Evolutionary conservation across 495 filamentous ascomycete genomes (phyloP).

Genomic region (Penicillium nucicola): DNA sequence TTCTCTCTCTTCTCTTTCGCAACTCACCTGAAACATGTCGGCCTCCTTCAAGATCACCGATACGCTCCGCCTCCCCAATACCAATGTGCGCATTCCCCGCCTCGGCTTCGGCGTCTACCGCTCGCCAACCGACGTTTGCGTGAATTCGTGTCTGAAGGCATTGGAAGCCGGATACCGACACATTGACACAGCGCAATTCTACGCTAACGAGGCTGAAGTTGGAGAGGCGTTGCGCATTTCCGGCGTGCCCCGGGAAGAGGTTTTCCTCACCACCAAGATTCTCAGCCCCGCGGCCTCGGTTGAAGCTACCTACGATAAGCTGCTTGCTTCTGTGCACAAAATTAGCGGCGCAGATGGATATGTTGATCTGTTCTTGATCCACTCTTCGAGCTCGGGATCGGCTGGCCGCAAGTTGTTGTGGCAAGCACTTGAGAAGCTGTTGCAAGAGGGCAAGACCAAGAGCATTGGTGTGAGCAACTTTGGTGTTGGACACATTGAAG

Average conservation of each 20-base stretch:
- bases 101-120: conserved; percentile 77
- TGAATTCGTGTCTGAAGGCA: conserved; percentile 57
- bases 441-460: conserved; percentile 54
- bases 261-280: conserved; percentile 71
- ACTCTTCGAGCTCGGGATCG: conserved; percentile 53
- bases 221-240: conserved; percentile 58
- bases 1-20: background rate
- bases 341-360: conserved; percentile 60
- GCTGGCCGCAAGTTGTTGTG: conserved; percentile 58
- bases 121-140: conserved; percentile 48
- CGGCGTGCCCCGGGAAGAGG: conserved; percentile 50
- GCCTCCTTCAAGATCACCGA: conserved; percentile 49
- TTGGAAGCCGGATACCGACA: conserved; percentile 64
- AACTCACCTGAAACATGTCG: conserved; percentile 19
- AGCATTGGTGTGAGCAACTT: conserved; percentile 72
- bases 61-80: conserved; percentile 53
- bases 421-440: conserved; percentile 60
- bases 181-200: conserved; percentile 72
- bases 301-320: conserved; percentile 56
- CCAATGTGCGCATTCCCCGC: conserved; percentile 52
- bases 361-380: conserved; percentile 70
- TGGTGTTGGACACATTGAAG: conserved; percentile 58
- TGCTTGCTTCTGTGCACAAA: conserved; percentile 59
- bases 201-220: conserved; percentile 65
- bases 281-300: conserved; percentile 50